Base-by-base conservation (phyloP, 208 protist species). In the Naegleria fowleri region DNA sequence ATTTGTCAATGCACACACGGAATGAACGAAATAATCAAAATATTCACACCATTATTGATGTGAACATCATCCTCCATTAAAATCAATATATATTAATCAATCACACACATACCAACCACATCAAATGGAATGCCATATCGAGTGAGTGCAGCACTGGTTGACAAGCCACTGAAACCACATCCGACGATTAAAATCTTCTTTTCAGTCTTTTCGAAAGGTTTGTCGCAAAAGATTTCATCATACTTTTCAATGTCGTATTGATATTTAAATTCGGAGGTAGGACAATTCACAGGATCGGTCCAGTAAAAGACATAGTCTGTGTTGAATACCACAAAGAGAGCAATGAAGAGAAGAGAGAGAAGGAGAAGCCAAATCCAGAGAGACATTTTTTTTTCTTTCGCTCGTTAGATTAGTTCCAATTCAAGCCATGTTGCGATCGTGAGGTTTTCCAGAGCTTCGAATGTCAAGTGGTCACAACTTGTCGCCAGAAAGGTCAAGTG, bases 91-190 rank as follows among this genome's bases (percentile, higher is more conserved):
- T n/a, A n/a, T n/a, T n/a, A n/a, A n/a, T n/a, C n/a, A n/a, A n/a
- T n/a, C n/a, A n/a, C n/a, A n/a, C n/a, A 67, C 55, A 4, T 67
- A 67, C 55, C 79, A 11, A 85, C 29, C 38, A 19, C 7, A 85
- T 85, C 79, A 85, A 85, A 85, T 25, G 79, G 38, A 85, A 85
- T 85, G 4, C 38, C 38, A 85, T 85, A 36, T n/a, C 79, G 29
- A 39, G 19, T 85, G 9, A 85, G 40, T 85, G 79, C 15, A 3
- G 29, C 79, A 85, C 79, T 39, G 4, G 11, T 36, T 85, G 36
- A n/a, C 29, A 85, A 41, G 0, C 79, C 79, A 85, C 29, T 39
- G 33, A 85, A 85, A 43, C 79, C 79, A 41, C 38, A 22, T n/a
- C 79, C 79, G 40, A 85, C 38, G 13, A 85, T 36, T 39, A 83